Evolutionary conservation across 306 rosid species (phyloP), one percentile per base, ranked within the genome.

Genomic region (Purshia tridentata): DNA sequence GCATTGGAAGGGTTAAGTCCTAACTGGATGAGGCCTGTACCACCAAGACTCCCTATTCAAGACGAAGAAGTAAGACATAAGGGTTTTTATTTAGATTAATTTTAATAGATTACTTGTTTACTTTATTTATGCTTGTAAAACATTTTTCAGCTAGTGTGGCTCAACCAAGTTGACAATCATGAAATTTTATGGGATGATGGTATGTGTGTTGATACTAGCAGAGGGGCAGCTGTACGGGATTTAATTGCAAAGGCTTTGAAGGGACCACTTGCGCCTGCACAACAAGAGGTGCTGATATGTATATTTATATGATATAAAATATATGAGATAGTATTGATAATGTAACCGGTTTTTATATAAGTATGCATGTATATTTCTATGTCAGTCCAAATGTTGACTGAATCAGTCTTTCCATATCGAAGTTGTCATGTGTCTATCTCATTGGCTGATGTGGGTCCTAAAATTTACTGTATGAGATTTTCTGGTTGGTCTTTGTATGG

Each of bases 111-210:
- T 81, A 50, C 56, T 78, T 39, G 67, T 75, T 63, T 75, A 75
- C 55, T 61, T 69, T 70, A 75, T 76, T 84, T 78, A 82, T 81
- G 16, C 72, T 65, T 83, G 76, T 29, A 64, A 81, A 73, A 69
- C 67, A 69, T 46, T 69, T 81, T 83, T 76, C 97, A 95, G 99
- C 89, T 95, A n/a, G 97, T 92, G 72, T 95, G 99, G 99, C 90
- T 95, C 85, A 95, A 90, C 82, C 89, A 91, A 47, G 88, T 86
- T 29, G 98, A 92, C 73, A 80, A 81, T 77, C 98, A 85, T 68
- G 98, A 95, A 78, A 97, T 95, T 75, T 78, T 83, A 80, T 95
- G 99, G 99, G 99, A 95, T 83, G 84, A 88, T 50, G 92, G 91
- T 44, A 95, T 95, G 96, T 95, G 99, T 51, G 88, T 88, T 76